Base-by-base conservation (phyloP, 805 yeast genomes). In the Helenozyma rhizophorensis region DNA sequence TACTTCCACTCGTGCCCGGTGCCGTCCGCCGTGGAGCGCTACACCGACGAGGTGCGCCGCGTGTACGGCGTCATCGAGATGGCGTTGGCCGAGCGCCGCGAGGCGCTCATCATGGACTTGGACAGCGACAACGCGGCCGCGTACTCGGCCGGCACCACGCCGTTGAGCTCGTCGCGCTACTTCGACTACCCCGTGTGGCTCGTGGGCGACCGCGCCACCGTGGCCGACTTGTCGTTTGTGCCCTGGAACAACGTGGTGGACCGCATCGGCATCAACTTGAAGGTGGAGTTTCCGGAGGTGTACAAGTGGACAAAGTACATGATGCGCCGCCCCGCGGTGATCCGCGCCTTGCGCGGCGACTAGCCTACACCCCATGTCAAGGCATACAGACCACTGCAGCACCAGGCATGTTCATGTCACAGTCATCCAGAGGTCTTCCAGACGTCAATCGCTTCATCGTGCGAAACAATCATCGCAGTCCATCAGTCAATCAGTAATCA, bases 221-320 rank as follows among this genome's bases (percentile, higher is more conserved):
- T 89, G 27, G 97, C 97, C 2, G 97, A 89, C 59, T 68, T 89
- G 51, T 77, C 90, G 14, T 89, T 89, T 63, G 95, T 89, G 18
- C 95, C 97, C 11, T 89, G 97, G 97, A 89, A 89, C 58, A 89
- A 88, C 51, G 96, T 89, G 12, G 95, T 89, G 33, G 95, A 85
- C 56, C 71, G 95, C 50, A 83, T 89, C 34, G 97, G 96, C 6
- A 86, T 89, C 42, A 85, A 84, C 50, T 74, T 89, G 50, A 82
- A 83, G 56, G 72, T 76, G 19, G 97, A 89, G 56, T 88, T 83
- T 54, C 96, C 96, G 2, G 97, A 89, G 62, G 96, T 88, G 28
- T 88, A 85, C 66, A 86, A 86, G 58, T 89, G 96, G 97, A 89
- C 96, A 9, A 82, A 83, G 55, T 80, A 80, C 50, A 86, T 89